Evolutionary conservation across 768 basidiomycete species (phyloP).

Genomic region (Lactarius hengduanensis): DNA sequence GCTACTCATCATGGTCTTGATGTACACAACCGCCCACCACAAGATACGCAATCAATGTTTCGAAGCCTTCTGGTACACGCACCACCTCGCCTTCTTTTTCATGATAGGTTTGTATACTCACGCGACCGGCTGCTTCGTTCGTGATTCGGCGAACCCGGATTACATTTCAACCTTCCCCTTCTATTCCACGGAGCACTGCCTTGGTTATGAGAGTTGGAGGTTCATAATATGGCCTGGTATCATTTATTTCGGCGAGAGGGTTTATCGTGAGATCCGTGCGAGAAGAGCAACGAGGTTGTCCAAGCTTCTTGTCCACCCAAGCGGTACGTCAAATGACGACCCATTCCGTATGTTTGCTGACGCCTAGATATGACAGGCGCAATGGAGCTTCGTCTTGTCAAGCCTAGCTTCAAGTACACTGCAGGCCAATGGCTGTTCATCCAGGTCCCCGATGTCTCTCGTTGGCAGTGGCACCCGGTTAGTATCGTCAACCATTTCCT

Average conservation of each 20-base stretch:
- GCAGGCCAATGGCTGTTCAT: constrained; percentile 92
- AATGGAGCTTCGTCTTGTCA: constrained; percentile 91
- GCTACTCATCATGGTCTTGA: constrained; percentile 89
- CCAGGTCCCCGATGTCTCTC: constrained; percentile 82
- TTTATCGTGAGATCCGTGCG: constrained; percentile 81
- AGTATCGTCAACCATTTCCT: constrained; percentile 36
- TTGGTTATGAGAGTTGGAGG: constrained; percentile 90
- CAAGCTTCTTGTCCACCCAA: constrained; percentile 87
- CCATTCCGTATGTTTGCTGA: constrained; percentile 8
- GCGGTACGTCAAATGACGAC: constrained; percentile 49
- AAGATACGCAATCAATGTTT: constrained; percentile 89
- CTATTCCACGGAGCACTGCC: constrained; percentile 82
- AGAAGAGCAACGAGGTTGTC: constrained; percentile 74
- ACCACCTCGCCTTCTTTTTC: constrained; percentile 93
- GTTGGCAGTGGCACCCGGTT: constrained; percentile 94
- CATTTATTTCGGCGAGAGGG: constrained; percentile 83
- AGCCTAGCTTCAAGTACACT: constrained; percentile 89
- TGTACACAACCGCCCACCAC: constrained; percentile 88
- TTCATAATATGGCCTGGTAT: constrained; percentile 92
- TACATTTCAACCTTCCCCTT: constrained; percentile 75
- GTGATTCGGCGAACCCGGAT: constrained; percentile 75
- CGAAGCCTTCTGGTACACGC: constrained; percentile 97
- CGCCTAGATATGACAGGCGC: constrained; percentile 49
- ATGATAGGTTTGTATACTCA: constrained; percentile 89
- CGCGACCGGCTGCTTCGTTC: constrained; percentile 94